Base-by-base conservation (phyloP, 2,329 filamentous ascomycete species). In the Cercospora sesami region DNA sequence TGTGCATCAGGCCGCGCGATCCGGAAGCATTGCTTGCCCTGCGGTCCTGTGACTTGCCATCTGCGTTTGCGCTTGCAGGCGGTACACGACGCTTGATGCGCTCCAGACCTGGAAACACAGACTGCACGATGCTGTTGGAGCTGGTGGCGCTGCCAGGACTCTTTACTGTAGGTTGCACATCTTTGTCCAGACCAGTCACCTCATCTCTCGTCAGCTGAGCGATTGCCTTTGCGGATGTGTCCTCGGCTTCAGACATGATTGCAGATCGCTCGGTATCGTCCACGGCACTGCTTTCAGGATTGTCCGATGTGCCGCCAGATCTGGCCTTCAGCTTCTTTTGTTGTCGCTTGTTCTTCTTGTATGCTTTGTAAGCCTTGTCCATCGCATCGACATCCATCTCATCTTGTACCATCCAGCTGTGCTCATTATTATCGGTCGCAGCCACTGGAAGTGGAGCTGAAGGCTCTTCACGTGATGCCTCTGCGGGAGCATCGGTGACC, bases 301-400 rank as follows among this genome's bases (percentile, higher is more conserved):
- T 69, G 60, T 71, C 67, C 18, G 70, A 71, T 4, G 62, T 63
- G 28, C 60, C 69, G 36, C 58, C 69, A 39, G 68, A 66, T 60
- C 60, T 70, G 14, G 72, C 71, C 66, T 73, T 73, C 23, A 74
- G 67, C 69, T 77, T 74, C 70, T 76, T 77, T 61, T 75, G 74
- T 63, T 75, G 73, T 51, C 76, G 72, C 48, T 75, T 73, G 26
- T 76, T 77, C 67, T 75, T 77, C 71, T 75, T 77, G 71, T 76
- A 77, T 23, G 73, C 73, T 51, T 71, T 74, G 68, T 77, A 78
- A 3, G 73, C 74, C 39, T 74, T 69, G 65, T 77, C 75, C 75
- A 76, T 77, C n/a, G 77, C 76, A 33, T 77, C 76, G n/a, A 77
- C 71, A 59, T 77, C 75, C 71, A 76, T 74, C 28, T 77, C 76